A percentile compares a stretch with the other conserved stretches of the same genome.
These are phyloP conservation scores for Prunus yedoensis DNA, from an alignment of 331 rosid genomes.

Conservation along the genomic window DNA sequence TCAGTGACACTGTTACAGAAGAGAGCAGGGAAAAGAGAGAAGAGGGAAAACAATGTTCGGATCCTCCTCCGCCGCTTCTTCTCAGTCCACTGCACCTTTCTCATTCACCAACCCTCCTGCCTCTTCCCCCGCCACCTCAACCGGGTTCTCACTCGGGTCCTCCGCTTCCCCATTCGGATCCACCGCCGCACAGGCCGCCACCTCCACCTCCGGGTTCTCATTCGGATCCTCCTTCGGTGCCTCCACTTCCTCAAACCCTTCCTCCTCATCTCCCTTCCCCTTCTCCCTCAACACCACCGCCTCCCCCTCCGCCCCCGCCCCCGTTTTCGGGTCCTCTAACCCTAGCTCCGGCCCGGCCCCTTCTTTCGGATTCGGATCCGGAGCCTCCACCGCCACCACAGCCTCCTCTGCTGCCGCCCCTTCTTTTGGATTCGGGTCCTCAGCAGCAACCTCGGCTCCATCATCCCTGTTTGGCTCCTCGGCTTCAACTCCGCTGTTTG, in stretches of 20 bases:
- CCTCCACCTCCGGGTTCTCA: slow-evolving; percentile 24
- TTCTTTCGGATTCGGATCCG: slow-evolving; percentile 19
- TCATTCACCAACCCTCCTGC: slow-evolving; percentile 22
- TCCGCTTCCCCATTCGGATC: slow-evolving; percentile 33
- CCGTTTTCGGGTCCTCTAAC: slow-evolving; percentile 15
- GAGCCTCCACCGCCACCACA: slow-evolving; percentile 33
- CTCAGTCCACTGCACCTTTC: slow-evolving; percentile 18
- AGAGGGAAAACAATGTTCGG: slow-evolving; percentile 39
- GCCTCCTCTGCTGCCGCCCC: slow-evolving; percentile 17
- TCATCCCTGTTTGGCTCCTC: slow-evolving; percentile 10
- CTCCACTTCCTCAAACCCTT: slow-evolving; percentile 12
- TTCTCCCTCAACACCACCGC: slow-evolving; percentile 8
- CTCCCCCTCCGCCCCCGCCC: slow-evolving; percentile 13
- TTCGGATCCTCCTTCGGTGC: slow-evolving; percentile 38
- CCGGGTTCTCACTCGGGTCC: not conserved
- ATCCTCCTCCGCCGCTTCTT: slow-evolving; percentile 18
- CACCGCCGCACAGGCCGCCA: slow-evolving; percentile 20
- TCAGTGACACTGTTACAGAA: not conserved
- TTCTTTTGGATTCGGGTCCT: slow-evolving; percentile 14
- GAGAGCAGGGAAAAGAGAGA: not conserved
- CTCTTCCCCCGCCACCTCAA: not conserved
- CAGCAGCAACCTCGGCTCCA: slow-evolving; percentile 10
- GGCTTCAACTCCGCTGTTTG: slow-evolving; percentile 19
- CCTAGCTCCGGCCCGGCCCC: slow-evolving; percentile 25
- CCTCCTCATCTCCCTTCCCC: slow-evolving; percentile 16